Percentiles rank a stretch among this genome's conserved stretches.
Conservation (phyloP, 139 green algal genomes). For the Raphidocelis subcapitata region DNA sequence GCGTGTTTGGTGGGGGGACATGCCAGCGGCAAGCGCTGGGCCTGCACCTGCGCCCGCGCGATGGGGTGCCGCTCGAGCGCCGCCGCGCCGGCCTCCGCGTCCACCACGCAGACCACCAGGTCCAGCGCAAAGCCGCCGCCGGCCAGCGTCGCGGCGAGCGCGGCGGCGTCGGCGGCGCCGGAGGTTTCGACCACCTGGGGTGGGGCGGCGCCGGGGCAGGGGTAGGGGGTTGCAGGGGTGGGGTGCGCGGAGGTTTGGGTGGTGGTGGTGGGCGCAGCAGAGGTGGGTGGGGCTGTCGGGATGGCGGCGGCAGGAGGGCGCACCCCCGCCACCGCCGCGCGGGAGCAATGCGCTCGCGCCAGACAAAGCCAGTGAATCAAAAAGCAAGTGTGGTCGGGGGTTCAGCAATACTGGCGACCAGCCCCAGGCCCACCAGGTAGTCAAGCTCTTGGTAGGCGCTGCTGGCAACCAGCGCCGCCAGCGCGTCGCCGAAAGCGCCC, state of each 20-base stretch:
- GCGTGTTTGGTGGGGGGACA: not conserved
- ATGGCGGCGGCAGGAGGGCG: too few species aligned
- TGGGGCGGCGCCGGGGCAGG: not conserved
- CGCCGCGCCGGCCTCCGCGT: constrained; percentile 36
- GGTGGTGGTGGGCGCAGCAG: not conserved
- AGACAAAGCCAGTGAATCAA: not conserved
- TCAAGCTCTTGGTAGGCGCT: constrained; percentile 27
- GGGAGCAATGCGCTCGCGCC: not conserved
- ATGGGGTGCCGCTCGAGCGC: constrained; percentile 8
- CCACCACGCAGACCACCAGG: constrained; percentile 42
- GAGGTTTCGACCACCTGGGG: constrained; percentile 52
- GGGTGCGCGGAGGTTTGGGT: not conserved
- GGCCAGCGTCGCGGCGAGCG: constrained; percentile 29
- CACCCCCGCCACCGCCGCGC: not conserved
- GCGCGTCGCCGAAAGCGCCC: constrained; percentile 29
- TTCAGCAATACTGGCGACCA: too few species aligned
- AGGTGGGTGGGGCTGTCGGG: too few species aligned
- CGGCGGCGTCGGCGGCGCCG: constrained; percentile 47
- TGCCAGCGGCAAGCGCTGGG: too few species aligned
- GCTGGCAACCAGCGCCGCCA: constrained; percentile 16
- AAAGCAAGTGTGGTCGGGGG: too few species aligned
- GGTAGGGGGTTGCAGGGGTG: not conserved
- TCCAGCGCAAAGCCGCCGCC: constrained; percentile 40
- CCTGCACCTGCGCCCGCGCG: too few species aligned
- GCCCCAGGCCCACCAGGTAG: constrained; percentile 21